Base-by-base conservation (phyloP, 192 early-diverging fungal genomes). In the Oehlia diaphana region DNA sequence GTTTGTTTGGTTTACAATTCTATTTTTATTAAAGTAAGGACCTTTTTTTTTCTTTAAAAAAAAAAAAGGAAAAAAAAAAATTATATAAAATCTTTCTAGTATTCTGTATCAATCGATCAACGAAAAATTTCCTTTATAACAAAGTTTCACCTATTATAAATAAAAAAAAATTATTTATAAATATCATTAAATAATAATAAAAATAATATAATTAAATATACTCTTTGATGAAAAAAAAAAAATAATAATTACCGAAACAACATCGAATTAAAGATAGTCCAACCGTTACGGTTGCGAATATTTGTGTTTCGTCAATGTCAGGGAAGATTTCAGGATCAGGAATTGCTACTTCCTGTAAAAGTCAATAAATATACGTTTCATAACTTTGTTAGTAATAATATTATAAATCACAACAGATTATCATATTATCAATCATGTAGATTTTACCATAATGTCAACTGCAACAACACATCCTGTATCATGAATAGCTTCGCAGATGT, bases 381-480 rank as follows among this genome's bases (percentile, higher is more conserved):
- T 71, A 42, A 42, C 8, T 42, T 42, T 42, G 39, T 42, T 42
- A 42, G 39, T 26, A 71, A 47, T 71, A 68, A 33, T 39, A 28
- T 9, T 10, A 23, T 64, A 64, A 64, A 47, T 47, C 44, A 47
- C 44, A 10, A 31, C 2, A 10, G 13, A 47, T 10, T 12, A 47
- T 47, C 10, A 47, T 12, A 47, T 47, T 47, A 9, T 12, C 42
- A 42, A 6, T 42, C 9, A 9, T 9, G 8, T 9, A 9, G 2
- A 12, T 47, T 49, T 31, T 79, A 79, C 77, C 82, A 97, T 94
- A 78, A 99, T 89, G 82, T 99, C 97, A 80, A 96, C 89, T 13
- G 96, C 88, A 7, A 97, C 96, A 72, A 99, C 83, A 53, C 90
- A 85, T 8, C 96, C 96, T n/a, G 95, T 96, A 83, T 96, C 94